Percentiles rank a stretch among this genome's conserved stretches.
Evolutionary conservation across 1,284 basidiomycete species (phyloP).

Genomic region (Heterobasidion irregulare): DNA sequence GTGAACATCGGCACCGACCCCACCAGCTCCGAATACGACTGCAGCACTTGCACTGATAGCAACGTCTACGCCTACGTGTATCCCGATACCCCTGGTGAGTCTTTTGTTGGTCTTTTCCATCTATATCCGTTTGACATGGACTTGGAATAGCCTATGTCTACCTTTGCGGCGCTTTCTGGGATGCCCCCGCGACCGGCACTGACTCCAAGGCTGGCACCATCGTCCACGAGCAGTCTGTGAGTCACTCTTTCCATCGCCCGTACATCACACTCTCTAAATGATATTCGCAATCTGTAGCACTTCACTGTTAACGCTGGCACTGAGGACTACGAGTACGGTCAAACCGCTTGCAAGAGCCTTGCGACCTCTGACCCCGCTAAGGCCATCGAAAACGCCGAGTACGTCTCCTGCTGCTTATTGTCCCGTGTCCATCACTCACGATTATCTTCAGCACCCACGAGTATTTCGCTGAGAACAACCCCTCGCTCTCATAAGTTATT

Average conservation of each 20-base stretch:
- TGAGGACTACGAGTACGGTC: neutral
- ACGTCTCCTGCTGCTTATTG: neutral
- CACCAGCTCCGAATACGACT: neutral
- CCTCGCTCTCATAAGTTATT: neutral
- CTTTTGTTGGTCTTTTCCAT: neutral
- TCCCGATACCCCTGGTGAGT: neutral
- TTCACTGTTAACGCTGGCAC: neutral
- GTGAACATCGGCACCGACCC: neutral
- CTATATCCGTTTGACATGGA: neutral
- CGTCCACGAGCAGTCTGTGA: neutral
- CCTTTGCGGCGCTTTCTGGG: neutral
- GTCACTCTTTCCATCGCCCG: neutral
- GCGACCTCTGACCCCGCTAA: neutral
- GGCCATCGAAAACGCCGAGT: neutral
- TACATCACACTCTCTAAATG: neutral
- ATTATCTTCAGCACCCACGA: neutral
- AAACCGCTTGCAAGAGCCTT: neutral
- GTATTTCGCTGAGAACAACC: neutral
- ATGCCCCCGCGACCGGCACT: neutral
- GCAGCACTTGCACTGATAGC: neutral
- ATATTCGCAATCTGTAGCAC: neutral
- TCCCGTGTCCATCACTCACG: too few relatives aligned
- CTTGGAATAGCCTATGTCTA: neutral
- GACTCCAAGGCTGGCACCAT: neutral
- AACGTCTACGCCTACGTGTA: neutral